Percentiles rank a stretch among this genome's conserved stretches.
Conservation (phyloP, 306 rosid genomes). For the Begonia fuchsioides region DNA sequence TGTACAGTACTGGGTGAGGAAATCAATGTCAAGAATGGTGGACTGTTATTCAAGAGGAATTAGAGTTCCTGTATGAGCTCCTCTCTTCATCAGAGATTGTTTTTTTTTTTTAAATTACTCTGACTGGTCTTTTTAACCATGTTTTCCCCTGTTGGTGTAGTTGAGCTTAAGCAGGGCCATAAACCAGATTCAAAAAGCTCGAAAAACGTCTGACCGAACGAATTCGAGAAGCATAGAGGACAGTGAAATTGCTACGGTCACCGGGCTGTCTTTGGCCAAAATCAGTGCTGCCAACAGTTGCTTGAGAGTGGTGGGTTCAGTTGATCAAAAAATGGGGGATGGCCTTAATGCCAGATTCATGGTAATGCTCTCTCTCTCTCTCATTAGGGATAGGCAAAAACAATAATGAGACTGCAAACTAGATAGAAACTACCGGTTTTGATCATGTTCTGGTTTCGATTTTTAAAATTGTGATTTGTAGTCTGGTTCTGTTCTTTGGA, state of each 20-base stretch:
- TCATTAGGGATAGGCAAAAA: too few species aligned
- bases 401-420: too few species aligned
- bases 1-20: slow-evolving; percentile 85
- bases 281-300: slow-evolving; percentile 66
- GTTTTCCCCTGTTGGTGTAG: slow-evolving; percentile 36
- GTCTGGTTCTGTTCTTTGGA: too few species aligned
- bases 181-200: slow-evolving; percentile 60
- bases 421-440: too few species aligned
- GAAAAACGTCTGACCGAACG: slow-evolving; percentile 30
- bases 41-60: slow-evolving; percentile 53
- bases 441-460: too few species aligned
- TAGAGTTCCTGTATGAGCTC: slow-evolving; percentile 49
- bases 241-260: slow-evolving; percentile 51
- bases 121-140: slow-evolving; percentile 7
- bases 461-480: too few species aligned
- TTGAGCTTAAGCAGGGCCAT: slow-evolving; percentile 51
- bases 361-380: slow-evolving; percentile 22
- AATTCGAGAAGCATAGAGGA: slow-evolving; percentile 38
- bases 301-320: slow-evolving; percentile 61
- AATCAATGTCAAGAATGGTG: slow-evolving; percentile 65
- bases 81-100: slow-evolving; percentile 7
- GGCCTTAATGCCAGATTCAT: slow-evolving; percentile 27
- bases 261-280: slow-evolving; percentile 73
- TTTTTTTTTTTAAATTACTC: not conserved
- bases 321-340: slow-evolving; percentile 56